Conservation (phyloP, 306 rosid genomes). For the Gleditsia sinensis region DNA sequence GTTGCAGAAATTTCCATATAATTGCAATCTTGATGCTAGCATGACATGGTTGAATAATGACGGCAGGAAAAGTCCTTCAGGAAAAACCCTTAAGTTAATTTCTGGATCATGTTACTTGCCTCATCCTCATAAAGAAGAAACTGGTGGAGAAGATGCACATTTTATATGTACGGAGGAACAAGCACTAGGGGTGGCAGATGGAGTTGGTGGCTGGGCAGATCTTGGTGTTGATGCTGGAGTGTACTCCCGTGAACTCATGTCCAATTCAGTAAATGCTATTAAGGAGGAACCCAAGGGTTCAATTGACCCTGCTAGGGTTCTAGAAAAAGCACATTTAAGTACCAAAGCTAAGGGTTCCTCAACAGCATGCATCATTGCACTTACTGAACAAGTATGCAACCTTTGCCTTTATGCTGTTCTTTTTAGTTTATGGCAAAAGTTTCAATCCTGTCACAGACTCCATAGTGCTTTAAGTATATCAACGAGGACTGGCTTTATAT, state of each 20-base stretch:
- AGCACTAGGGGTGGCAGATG: constrained; percentile 97
- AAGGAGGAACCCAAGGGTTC: constrained; percentile 96
- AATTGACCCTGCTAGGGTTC: constrained; percentile 89
- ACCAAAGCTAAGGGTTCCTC: constrained; percentile 95
- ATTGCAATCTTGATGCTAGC: constrained; percentile 26
- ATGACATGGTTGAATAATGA: constrained; percentile 35
- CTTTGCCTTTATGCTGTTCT: constrained; percentile 25
- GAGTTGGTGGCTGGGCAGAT: constrained; percentile 99
- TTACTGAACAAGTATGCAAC: constrained; percentile 73
- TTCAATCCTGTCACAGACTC: constrained; percentile 16
- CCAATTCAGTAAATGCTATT: constrained; percentile 77
- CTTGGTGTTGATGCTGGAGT: constrained; percentile 81
- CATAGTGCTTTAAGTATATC: constrained; percentile 3
- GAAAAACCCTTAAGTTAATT: constrained; percentile 65
- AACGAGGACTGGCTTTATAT: constrained; percentile 8
- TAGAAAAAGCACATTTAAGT: constrained; percentile 92
- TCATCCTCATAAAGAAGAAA: constrained; percentile 96
- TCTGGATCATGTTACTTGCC: constrained; percentile 97
- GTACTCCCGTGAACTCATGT: constrained; percentile 96
- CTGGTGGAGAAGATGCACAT: constrained; percentile 99
- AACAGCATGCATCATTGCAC: constrained; percentile 95
- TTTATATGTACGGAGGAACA: constrained; percentile 91
- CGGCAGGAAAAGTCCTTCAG: constrained; percentile 64
- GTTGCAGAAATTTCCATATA: background rate
- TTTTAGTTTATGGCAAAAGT: constrained; percentile 9